Conservation (phyloP, 345 rosid genomes). For the Salix brachista region DNA sequence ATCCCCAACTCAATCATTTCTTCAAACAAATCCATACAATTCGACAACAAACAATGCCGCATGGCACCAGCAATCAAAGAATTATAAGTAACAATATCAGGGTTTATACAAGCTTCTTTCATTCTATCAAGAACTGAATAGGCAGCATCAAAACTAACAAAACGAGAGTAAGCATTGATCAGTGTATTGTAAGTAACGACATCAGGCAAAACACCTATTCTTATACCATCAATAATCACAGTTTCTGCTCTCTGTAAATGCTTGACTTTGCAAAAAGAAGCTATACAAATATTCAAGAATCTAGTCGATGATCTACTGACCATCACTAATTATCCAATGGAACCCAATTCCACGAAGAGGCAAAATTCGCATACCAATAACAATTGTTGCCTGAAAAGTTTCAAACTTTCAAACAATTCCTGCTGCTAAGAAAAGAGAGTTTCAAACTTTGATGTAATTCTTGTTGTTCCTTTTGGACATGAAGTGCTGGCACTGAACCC, state of each 20-base stretch:
- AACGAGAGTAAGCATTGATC: slow-evolving; percentile 56
- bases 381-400: neutral
- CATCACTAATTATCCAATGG: neutral
- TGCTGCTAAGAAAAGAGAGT: neutral
- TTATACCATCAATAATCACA: slow-evolving; percentile 53
- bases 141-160: slow-evolving; percentile 56
- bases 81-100: slow-evolving; percentile 61
- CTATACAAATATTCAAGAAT: slow-evolving; percentile 56
- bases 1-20: slow-evolving; percentile 69
- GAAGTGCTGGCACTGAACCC: neutral
- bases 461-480: neutral
- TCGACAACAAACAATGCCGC: slow-evolving; percentile 32
- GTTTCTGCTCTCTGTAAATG: slow-evolving; percentile 61
- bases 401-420: neutral
- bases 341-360: neutral
- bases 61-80: slow-evolving; percentile 68
- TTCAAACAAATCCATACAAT: slow-evolving; percentile 58
- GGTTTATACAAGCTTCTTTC: slow-evolving; percentile 60
- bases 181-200: slow-evolving; percentile 77
- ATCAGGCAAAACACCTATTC: slow-evolving; percentile 73
- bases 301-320: slow-evolving; percentile 46
- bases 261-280: slow-evolving; percentile 51
- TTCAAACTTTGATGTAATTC: neutral
- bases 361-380: neutral
- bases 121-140: slow-evolving; percentile 54